A percentile compares a stretch with the other conserved stretches of the same genome.
phyloP scores from a whole-genome alignment of 2,329 filamentous ascomycete genomes.

The Penicillium aurantiogriseum region DNA sequence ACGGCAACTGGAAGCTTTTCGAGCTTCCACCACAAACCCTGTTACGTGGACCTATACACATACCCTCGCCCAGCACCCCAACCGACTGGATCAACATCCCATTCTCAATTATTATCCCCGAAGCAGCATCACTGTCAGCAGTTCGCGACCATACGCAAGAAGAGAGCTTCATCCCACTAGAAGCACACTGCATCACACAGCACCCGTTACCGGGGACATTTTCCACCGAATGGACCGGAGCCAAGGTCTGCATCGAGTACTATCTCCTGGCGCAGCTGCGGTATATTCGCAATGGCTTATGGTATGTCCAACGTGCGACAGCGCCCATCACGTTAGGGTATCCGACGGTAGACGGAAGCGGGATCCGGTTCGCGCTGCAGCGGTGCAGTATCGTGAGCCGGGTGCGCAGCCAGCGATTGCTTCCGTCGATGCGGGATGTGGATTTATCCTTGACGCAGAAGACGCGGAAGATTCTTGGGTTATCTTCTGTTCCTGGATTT shows the following conservation, averaged over 20 bases:
- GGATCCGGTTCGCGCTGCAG: constrained; percentile 1
- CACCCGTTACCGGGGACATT: background rate
- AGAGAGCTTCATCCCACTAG: background rate
- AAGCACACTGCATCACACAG: background rate
- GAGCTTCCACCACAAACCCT: background rate
- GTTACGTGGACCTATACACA: constrained; percentile 6
- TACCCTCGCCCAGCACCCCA: constrained; percentile 4
- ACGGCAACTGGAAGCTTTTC: background rate
- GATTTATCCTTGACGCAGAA: constrained; percentile 37
- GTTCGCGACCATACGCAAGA: background rate
- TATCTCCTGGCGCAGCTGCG: background rate
- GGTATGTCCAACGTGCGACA: background rate
- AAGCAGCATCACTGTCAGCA: background rate
- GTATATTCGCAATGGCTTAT: background rate
- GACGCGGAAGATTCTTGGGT: constrained; percentile 33
- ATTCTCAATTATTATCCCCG: background rate
- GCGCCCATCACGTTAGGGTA: background rate
- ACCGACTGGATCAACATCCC: background rate
- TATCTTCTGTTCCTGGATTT: constrained; percentile 35
- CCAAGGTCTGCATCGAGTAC: background rate
- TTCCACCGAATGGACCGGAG: background rate
- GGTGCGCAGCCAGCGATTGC: constrained; percentile 31
- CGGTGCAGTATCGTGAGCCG: background rate
- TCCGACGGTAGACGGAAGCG: background rate
- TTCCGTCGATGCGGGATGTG: constrained; percentile 31